These are phyloP conservation scores for Rhizopus sp. DNA, from an alignment of 371 early-diverging fungal genomes.

Conservation along the genomic window DNA sequence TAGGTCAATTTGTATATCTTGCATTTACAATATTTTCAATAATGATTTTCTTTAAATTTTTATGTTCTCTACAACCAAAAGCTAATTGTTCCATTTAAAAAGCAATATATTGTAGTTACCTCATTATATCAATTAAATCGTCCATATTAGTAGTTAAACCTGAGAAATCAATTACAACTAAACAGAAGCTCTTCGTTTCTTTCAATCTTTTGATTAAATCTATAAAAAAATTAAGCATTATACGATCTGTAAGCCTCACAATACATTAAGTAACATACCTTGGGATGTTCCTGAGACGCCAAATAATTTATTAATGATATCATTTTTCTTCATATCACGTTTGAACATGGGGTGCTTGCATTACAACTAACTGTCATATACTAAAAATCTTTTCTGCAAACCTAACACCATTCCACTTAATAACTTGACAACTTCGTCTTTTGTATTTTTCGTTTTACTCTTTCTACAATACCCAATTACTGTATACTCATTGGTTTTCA, in stretches of 20 bases:
- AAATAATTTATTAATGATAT: conserved; percentile 10
- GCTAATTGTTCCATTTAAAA: conserved; percentile 14
- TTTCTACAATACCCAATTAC: conserved; percentile 15
- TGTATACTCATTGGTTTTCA: conserved; percentile 8
- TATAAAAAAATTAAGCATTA: conserved; percentile 12
- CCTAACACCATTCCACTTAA: conserved; percentile 5
- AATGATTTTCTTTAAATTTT: conserved; percentile 14
- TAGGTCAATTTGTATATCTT: conserved; percentile 8
- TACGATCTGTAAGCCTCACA: conserved; percentile 11
- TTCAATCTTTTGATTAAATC: conserved; percentile 7
- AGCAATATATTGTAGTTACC: conserved; percentile 13
- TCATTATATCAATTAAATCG: conserved; percentile 12
- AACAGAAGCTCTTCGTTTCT: conserved; percentile 12
- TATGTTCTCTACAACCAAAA: conserved; percentile 17
- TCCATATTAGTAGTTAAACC: conserved; percentile 12
- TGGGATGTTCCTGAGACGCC: conserved; percentile 9
- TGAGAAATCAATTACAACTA: conserved; percentile 8
- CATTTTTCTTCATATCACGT: conserved; percentile 11
- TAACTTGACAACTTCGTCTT: conserved; percentile 9
- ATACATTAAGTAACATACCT: conserved; percentile 10
- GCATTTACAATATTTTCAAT: conserved; percentile 18
- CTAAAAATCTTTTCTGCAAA: conserved; percentile 5
- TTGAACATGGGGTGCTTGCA: conserved; percentile 5
- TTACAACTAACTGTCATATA: conserved; percentile 2
- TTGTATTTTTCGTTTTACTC: conserved; percentile 9